Evolutionary conservation across 352 stramenopile species (phyloP), one percentile per base, ranked within the genome.

Genomic region (Globisporangium nunn): DNA sequence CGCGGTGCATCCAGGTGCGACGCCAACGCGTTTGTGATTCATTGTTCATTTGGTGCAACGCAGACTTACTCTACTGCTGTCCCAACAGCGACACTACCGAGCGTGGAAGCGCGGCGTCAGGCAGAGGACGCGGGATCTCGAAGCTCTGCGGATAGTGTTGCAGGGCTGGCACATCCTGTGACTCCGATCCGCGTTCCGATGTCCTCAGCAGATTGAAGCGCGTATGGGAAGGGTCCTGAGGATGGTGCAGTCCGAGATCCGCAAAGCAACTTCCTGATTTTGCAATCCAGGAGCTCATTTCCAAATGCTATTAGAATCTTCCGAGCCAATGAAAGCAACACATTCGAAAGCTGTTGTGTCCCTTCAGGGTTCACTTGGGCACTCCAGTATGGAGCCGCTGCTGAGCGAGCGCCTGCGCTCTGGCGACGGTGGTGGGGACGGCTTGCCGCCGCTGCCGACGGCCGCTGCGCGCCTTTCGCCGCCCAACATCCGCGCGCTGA

Each of bases 401-500:
- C 30, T 52, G 17, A 43, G n/a, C 44, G 44, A 49, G 44, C 44
- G 44, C 44, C 44, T 49, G 44, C 44, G 40, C 29, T 47, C 10
- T 6, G 35, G n/a, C n/a, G 10, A 12, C n/a, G n/a, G 18, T n/a
- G n/a, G n/a, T n/a, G n/a, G n/a, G n/a, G 44, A 31, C 18, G 44
- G 28, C n/a, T 11, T 12, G 18, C 40, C 28, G 49, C 49, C 49
- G 23, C 29, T 54, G 33, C 49, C 28, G 33, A 41, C 30, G 17
- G 48, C 23, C 4, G 31, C 35, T 30, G 61, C 65, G 29, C 63
- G 71, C 56, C 59, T 88, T 17, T 72, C 72, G 23, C 74, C 78
- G 1, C 68, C 68, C 52, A 84, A 88, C 60, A 92, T 96, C 60
- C 80, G 86, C 14, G 87, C 85, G 56, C 74, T 97, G 7, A 95